Evolutionary conservation across 2,329 filamentous ascomycete species (phyloP).

Genomic region (Stylonectria norvegica): DNA sequence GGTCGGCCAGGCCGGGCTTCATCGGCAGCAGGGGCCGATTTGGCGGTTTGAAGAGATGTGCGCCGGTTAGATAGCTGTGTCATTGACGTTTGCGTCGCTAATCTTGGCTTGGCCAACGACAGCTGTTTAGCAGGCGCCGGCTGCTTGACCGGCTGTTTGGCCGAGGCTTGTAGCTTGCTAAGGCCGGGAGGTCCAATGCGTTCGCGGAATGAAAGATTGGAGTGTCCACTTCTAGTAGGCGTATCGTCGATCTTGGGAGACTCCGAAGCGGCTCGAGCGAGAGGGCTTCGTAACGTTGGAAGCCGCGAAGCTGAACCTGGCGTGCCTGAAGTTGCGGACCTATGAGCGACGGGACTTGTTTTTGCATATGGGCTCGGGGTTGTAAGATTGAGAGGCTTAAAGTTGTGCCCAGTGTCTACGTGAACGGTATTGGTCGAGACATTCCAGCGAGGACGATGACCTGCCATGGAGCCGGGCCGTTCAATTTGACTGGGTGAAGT

Average conservation of each 20-base stretch:
- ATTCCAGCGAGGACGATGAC: slow-evolving; percentile 71
- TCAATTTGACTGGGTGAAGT: slow-evolving; percentile 37
- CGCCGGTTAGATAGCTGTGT: slow-evolving; percentile 46
- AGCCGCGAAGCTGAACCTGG: slow-evolving; percentile 46
- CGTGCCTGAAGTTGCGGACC: slow-evolving; percentile 42
- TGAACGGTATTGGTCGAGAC: slow-evolving; percentile 60
- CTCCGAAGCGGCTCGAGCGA: slow-evolving; percentile 44
- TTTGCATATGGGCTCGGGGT: slow-evolving; percentile 57
- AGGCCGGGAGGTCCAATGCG: slow-evolving; percentile 49
- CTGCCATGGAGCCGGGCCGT: slow-evolving; percentile 44
- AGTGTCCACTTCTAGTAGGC: slow-evolving; percentile 42
- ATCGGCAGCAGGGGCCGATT: slow-evolving; percentile 30
- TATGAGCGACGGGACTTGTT: slow-evolving; percentile 38
- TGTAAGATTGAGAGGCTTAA: slow-evolving; percentile 59
- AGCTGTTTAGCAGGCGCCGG: slow-evolving; percentile 40
- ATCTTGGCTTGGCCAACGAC: slow-evolving; percentile 42
- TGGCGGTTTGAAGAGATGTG: slow-evolving; percentile 50
- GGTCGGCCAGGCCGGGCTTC: slow-evolving; percentile 42
- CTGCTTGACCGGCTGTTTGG: too few relatives aligned
- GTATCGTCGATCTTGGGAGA: slow-evolving; percentile 47
- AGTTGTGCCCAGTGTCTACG: slow-evolving; percentile 65
- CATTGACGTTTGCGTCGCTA: slow-evolving; percentile 43
- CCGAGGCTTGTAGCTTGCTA: too few relatives aligned
- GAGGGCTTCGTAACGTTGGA: slow-evolving; percentile 47
- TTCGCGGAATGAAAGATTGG: slow-evolving; percentile 53